Base-by-base conservation (phyloP, 306 rosid species). In the Vigna unguiculata region DNA sequence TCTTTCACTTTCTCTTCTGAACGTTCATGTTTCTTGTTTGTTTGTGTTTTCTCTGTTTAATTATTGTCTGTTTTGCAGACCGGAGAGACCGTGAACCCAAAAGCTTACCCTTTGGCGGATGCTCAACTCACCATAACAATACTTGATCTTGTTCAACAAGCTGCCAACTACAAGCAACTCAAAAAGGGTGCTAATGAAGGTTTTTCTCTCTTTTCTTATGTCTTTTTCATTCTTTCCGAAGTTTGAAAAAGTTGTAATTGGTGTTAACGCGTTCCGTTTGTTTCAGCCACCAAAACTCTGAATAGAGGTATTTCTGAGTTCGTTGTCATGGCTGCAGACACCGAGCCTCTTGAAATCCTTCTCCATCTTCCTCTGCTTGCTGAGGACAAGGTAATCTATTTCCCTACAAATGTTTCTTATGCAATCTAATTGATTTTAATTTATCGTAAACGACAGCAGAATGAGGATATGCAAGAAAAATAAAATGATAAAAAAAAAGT, bases 101-200 rank as follows among this genome's bases (percentile, higher is more conserved):
- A 93, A 60, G 97, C 93, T 2, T 93, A 93, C 66, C 98, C 97
- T 7, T 73, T 91, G 87, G 97, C 98, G 0, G 97, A 93, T 59
- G 80, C 97, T 0, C 98, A 93, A 51, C 91, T 93, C 60, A 73
- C 90, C 0, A 89, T 91, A 64, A 91, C 97, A 45, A 93, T 91
- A 9, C 24, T 93, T 55, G 98, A 93, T 64, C 95, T 93, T 72
- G 88, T 93, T 71, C 98, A 93, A 68, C 98, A 93, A 81, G 97
- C 98, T 64, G 80, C 96, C 60, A 89, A 93, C 77, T 91, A 91
- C 84, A 89, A 93, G 87, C 98, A 93, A 77, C 94, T 93, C 82
- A 93, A 93, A 72, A 93, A 93, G 86, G 96, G 96, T 10, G 98
- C 96, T 15, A 93, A 93, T 71, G 97, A 93, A 88, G 98, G 98